phyloP scores from a whole-genome alignment of 208 protist species.

The Wallacemonas sp. region DNA sequence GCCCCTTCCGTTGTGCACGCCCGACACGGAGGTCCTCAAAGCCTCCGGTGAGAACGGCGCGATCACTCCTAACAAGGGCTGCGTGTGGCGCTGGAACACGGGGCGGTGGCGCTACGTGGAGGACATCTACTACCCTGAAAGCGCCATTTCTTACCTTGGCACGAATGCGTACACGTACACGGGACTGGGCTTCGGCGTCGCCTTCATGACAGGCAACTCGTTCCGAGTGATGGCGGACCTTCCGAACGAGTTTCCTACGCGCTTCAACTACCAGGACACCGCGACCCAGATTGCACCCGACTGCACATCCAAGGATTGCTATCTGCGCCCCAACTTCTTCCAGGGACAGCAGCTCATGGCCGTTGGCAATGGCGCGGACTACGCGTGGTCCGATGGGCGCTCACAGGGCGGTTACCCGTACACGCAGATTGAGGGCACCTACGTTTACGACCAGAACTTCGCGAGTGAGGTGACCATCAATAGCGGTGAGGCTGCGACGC shows the following conservation, averaged over 20 bases:
- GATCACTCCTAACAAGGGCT: constrained; percentile 8
- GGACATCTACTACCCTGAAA: constrained; percentile 16
- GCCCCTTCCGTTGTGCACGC: neutral
- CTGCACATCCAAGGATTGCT: neutral
- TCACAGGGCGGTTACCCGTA: constrained; percentile 35
- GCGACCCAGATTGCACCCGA: neutral
- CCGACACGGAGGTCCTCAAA: neutral
- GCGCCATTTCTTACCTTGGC: neutral
- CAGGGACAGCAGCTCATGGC: constrained; percentile 23
- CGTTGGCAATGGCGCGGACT: constrained; percentile 12
- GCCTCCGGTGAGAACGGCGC: neutral
- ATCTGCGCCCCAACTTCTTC: constrained; percentile 18
- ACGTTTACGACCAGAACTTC: constrained; percentile 4
- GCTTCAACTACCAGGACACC: neutral
- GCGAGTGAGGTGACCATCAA: neutral
- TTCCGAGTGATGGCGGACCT: neutral
- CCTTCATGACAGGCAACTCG: constrained; percentile 28
- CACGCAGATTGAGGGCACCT: constrained; percentile 6
- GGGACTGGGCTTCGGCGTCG: constrained; percentile 17
- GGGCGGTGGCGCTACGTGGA: constrained; percentile 27
- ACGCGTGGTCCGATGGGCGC: constrained; percentile 33
- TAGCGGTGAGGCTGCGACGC: neutral
- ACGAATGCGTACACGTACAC: neutral
- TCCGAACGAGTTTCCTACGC: constrained; percentile 3
- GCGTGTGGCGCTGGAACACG: constrained; percentile 46